phyloP scores from a whole-genome alignment of 1,139 yeast species.

The Saccharomyces uvarum region DNA sequence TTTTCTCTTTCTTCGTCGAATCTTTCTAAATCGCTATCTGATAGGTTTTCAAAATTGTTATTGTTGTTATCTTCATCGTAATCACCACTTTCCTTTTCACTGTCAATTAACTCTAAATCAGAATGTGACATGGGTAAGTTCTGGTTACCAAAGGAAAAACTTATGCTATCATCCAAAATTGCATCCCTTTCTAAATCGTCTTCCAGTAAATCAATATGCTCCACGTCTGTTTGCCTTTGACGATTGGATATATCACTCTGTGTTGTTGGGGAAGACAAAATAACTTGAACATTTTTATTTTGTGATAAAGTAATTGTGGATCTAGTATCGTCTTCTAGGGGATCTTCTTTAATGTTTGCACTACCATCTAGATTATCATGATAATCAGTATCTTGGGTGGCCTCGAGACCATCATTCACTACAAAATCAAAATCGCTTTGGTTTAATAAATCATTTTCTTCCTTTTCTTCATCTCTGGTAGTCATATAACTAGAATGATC shows the following conservation, averaged over 20 bases:
- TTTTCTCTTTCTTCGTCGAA: conserved; percentile 32
- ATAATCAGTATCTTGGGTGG: conserved; percentile 15
- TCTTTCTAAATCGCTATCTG: conserved; percentile 29
- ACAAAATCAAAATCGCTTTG: conserved; percentile 29
- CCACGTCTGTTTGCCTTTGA: conserved; percentile 7
- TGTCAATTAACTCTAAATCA: conserved; percentile 18
- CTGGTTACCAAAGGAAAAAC: conserved; percentile 2
- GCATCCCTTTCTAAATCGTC: conserved; percentile 11
- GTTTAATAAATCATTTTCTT: conserved; percentile 15
- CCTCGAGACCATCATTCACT: conserved; percentile 20
- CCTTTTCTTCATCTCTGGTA: conserved; percentile 27
- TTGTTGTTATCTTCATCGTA: conserved; percentile 11
- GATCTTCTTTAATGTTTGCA: neutral
- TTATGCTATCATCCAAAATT: conserved; percentile 6
- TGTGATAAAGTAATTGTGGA: neutral
- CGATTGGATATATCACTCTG: neutral
- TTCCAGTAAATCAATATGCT: conserved; percentile 19
- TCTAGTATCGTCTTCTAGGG: neutral
- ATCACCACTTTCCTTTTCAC: conserved; percentile 10
- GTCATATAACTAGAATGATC: conserved; percentile 25
- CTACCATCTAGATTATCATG: conserved; percentile 6
- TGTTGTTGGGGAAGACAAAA: conserved; percentile 21
- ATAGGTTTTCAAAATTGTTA: conserved; percentile 15
- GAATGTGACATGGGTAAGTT: conserved; percentile 14
- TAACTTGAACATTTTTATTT: conserved; percentile 11